Evolutionary conservation across 108 stramenopile genomes (phyloP), one percentile per base, ranked within the genome.

Genomic region (Schizochytrium sp.): DNA sequence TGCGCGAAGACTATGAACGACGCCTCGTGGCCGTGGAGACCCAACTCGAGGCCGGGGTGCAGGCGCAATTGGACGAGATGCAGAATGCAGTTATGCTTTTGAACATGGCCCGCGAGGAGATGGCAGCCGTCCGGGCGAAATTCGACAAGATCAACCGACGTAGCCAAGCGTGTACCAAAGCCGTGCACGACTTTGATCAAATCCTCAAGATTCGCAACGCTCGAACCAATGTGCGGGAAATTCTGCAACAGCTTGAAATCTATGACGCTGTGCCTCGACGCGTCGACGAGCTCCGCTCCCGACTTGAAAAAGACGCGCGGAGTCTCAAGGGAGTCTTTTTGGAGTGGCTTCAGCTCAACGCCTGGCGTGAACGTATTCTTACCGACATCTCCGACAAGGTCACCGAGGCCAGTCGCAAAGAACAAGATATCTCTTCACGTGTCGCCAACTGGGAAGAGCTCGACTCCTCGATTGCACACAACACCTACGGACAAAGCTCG

Each of bases 271-370:
- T 83, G 19, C 76, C 76, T 0, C 45, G 51, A 55, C 76, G 76
- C 2, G 76, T 83, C 23, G 28, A 53, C 16, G 76, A 83, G 51
- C 76, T 83, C 45, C 76, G 76, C 48, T 43, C 45, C 6, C 19
- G 51, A 12, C 76, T 83, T 23, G 76, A 83, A 12, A 45, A 12
- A 12, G 76, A 83, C 25, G 0, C 76, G 45, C 45, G 23, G 10
- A 83, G 51, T 45, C 76, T 83, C 48, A 83, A 83, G 76, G 48
- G 23, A 12, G 76, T 83, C n/a, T 83, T 83, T 53, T 8, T 83
- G 18, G 76, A 83, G 76, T 83, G 76, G 76, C 45, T 83, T 53
- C 76, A 83, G 76, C 76, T 83, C n/a, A 53, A 83, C 28, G 76
- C 48, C 51, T 83, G 76, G 76, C 76, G 76, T 12, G 51, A 47